Evolutionary conservation across 2,329 filamentous ascomycete species (phyloP), one percentile per base, ranked within the genome.

Genomic region (Neofusicoccum sp.): DNA sequence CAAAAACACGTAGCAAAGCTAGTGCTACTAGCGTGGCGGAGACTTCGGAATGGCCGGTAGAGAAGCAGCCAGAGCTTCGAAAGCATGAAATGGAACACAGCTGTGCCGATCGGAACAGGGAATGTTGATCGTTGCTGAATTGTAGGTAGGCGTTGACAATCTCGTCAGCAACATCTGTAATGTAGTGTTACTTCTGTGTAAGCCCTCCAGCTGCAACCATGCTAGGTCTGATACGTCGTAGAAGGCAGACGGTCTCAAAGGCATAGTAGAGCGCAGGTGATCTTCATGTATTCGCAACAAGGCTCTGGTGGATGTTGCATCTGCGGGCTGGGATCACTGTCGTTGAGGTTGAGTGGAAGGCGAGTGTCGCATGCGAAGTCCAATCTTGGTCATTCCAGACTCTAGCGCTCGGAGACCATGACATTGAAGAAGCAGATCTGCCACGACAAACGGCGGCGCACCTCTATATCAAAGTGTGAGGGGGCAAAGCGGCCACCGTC

Each of bases 381-480:
- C 9, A 41, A 2, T 6, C 11, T 16, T 1, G 38, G n/a, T 0
- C 38, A 41, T 41, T 41, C 38, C 38, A 20, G 2, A n/a, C 38
- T 16, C 0, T 16, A 41, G 38, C 38, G 38, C 38, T 41, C 38
- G 14, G 38, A 41, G 1, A 41, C 14, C 3, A 41, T 41, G 38
- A 41, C 11, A 41, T 41, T 11, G 38, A 41, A 41, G 38, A n/a
- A 41, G n/a, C 38, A 41, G 5, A 41, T 41, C 14, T 63, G 61
- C 72, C 74, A 76, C 75, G 75, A 78, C 0, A 73, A 62, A 36
- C 71, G 67, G 41, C 75, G 70, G 53, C 75, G 68, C 68, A 76
- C 75, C 54, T 77, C 73, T n/a, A 70, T 67, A 24, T 76, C 73
- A 43, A 58, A 67, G 2, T 61, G 63, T 8, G 59, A 62, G 6